These are phyloP conservation scores for Agroathelia rolfsii DNA, from an alignment of 1,284 basidiomycete species.

Conservation along the genomic window DNA sequence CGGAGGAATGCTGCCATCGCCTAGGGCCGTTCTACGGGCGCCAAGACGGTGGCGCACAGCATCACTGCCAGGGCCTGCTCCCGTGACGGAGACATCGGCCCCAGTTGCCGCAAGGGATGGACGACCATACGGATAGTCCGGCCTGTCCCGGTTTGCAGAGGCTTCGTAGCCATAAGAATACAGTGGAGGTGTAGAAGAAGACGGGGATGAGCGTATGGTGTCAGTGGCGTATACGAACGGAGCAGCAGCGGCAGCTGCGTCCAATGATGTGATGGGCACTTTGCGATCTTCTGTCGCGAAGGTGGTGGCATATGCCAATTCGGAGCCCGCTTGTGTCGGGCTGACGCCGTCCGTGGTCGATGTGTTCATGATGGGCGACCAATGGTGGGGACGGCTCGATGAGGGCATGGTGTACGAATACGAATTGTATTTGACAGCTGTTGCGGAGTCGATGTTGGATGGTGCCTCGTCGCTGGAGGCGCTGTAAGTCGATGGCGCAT, in stretches of 20 bases:
- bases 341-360: constrained; percentile 34
- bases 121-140: constrained; percentile 58
- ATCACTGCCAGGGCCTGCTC: constrained; percentile 43
- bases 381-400: constrained; percentile 36
- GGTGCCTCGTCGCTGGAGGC: no score
- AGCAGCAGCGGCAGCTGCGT: no score
- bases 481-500: no score
- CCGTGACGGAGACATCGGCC: constrained; percentile 60
- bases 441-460: no score
- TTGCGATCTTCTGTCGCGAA: constrained; percentile 56
- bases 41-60: constrained; percentile 51
- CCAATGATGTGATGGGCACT: constrained; percentile 39
- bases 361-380: no score
- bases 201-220: constrained; percentile 66
- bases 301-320: constrained; percentile 42
- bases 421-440: constrained; percentile 47
- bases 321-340: constrained; percentile 48
- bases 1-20: no score
- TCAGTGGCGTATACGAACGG: constrained; percentile 57
- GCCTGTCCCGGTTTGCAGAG: constrained; percentile 39
- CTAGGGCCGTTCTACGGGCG: constrained; percentile 35
- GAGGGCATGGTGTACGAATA: constrained; percentile 45
- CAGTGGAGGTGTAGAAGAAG: constrained; percentile 54
- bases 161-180: constrained; percentile 48
- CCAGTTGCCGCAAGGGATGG: constrained; percentile 36